These are phyloP conservation scores for Pleurostoma richardsiae DNA, from an alignment of 2,329 filamentous ascomycete species.

Conservation along the genomic window DNA sequence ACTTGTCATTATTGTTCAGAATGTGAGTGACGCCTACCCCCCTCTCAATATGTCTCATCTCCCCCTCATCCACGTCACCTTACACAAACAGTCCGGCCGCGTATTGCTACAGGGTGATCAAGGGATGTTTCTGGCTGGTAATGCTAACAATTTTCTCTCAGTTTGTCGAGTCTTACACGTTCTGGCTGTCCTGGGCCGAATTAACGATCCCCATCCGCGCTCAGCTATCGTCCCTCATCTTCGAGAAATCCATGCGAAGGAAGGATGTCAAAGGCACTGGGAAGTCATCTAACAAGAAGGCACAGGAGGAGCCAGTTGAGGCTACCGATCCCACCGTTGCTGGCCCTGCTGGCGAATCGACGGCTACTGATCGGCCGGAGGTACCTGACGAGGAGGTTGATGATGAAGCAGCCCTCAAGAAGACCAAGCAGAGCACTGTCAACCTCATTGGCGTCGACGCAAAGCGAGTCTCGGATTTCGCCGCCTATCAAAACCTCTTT, in stretches of 20 bases:
- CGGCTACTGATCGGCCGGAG: constrained; percentile 23
- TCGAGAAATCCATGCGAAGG: constrained; percentile 69
- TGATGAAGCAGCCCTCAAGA: constrained; percentile 37
- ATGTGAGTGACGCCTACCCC: constrained; percentile 20
- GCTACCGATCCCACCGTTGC: constrained; percentile 19
- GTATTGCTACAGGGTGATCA: too few species aligned
- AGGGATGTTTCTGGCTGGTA: too few species aligned
- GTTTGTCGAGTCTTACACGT: constrained; percentile 61
- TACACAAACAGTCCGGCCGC: too few species aligned
- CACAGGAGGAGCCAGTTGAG: constrained; percentile 17
- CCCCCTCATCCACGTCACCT: too few species aligned
- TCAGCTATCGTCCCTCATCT: constrained; percentile 67
- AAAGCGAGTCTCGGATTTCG: constrained; percentile 64
- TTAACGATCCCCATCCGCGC: constrained; percentile 62
- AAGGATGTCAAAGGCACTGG: constrained; percentile 69
- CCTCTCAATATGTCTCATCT: constrained; percentile 52
- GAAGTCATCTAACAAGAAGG: constrained; percentile 36
- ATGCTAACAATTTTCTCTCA: constrained; percentile 13
- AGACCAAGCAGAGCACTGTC: constrained; percentile 64
- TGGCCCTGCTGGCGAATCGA: constrained; percentile 18
- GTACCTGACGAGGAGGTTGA: constrained; percentile 38
- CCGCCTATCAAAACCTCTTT: constrained; percentile 61
- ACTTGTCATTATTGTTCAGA: constrained; percentile 49
- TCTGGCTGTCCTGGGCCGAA: constrained; percentile 61
- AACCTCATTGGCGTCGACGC: constrained; percentile 76